These are phyloP conservation scores for Bipolaris bicolor DNA, from an alignment of 2,329 filamentous ascomycete species.

Conservation along the genomic window DNA sequence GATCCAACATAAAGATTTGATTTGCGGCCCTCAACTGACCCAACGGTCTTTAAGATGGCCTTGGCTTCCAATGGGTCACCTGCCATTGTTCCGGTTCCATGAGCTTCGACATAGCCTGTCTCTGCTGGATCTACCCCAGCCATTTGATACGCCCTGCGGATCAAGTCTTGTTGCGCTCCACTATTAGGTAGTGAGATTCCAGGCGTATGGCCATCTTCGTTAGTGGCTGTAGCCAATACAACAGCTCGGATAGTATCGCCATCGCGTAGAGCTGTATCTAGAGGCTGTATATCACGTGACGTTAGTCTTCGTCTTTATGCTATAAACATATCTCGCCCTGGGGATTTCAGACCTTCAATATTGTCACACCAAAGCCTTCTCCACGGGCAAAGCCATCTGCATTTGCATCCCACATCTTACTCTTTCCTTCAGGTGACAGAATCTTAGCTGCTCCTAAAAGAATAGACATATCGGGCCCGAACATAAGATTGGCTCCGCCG, in stretches of 20 bases:
- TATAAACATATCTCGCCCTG: neutral
- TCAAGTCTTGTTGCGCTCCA: constrained; percentile 53
- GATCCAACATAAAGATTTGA: constrained; percentile 35
- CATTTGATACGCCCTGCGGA: constrained; percentile 29
- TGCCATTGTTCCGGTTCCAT: constrained; percentile 60
- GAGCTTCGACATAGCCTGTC: constrained; percentile 40
- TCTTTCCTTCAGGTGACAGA: constrained; percentile 28
- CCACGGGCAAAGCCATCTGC: constrained; percentile 38
- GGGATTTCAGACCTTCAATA: constrained; percentile 29
- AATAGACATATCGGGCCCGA: constrained; percentile 20
- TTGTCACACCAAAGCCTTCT: constrained; percentile 36
- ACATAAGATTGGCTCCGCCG: constrained; percentile 48
- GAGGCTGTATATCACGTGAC: constrained; percentile 1
- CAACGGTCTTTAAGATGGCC: constrained; percentile 33
- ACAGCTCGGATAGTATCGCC: constrained; percentile 38
- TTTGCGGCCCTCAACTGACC: constrained; percentile 24
- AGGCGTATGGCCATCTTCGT: constrained; percentile 62
- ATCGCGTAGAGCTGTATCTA: constrained; percentile 32
- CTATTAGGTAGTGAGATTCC: constrained; percentile 64
- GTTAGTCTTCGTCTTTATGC: neutral
- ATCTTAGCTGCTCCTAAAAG: constrained; percentile 10
- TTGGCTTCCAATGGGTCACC: constrained; percentile 41
- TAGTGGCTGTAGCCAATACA: constrained; percentile 40
- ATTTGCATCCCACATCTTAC: constrained; percentile 37
- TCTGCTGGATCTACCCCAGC: constrained; percentile 32